A percentile compares a stretch with the other conserved stretches of the same genome.
phyloP scores from a whole-genome alignment of 1,284 basidiomycete species.

The Takashimella koratensis region DNA sequence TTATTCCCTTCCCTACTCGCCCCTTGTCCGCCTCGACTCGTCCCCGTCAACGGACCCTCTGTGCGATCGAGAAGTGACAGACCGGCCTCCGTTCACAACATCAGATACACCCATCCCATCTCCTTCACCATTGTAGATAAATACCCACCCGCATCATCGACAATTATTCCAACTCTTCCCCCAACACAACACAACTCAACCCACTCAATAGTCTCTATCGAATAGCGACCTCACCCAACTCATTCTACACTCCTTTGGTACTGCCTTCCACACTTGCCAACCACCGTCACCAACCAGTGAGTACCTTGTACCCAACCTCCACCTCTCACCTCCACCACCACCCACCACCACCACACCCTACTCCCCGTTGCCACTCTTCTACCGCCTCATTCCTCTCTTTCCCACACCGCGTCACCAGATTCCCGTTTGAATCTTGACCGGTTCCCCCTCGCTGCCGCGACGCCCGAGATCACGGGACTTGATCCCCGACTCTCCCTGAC shows the following conservation, averaged over 20 bases:
- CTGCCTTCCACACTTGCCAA: not conserved
- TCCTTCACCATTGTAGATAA: not conserved
- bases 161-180: not conserved
- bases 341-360: no score
- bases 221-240: not conserved
- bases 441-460: not conserved
- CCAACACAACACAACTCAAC: not conserved
- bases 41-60: no score
- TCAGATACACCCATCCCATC: not conserved
- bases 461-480: not conserved
- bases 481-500: not conserved
- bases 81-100: not conserved
- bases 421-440: not conserved
- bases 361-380: not conserved
- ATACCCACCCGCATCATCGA: not conserved
- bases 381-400: not conserved
- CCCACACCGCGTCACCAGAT: not conserved
- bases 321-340: not conserved
- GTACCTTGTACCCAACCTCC: not conserved
- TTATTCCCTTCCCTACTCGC: not conserved
- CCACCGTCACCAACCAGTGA: not conserved
- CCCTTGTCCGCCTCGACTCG: not conserved
- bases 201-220: not conserved
- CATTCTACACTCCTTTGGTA: not conserved
- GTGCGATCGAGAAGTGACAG: not conserved